Base-by-base conservation (phyloP, 306 rosid species). In the Senna siamea region DNA sequence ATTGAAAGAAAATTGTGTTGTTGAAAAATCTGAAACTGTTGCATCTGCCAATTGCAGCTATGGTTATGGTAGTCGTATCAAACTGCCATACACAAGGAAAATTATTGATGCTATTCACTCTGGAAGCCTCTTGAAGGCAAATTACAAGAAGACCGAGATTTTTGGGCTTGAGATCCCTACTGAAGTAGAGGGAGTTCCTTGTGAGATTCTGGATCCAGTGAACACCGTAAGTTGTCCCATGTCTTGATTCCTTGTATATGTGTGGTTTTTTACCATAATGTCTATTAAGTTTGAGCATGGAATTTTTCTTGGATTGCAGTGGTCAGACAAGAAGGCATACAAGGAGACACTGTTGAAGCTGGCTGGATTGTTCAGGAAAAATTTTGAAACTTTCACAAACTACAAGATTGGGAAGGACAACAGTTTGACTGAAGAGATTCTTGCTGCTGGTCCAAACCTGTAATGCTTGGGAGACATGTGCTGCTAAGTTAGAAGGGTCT, bases 21-120 rank as follows among this genome's bases (percentile, higher is more conserved):
- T 11, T 43, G 22, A 17, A 54, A 52, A 57, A 58, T 50, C 12
- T 57, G 46, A 70, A 70, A 5, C 23, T 50, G 4, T 15, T 59
- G 38, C 9, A 57, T 70, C 13, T 76, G 12, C 38, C 58, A 74
- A 15, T 12, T 66, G 75, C 86, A 93, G 97, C 76, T 93, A 89
- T 61, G 98, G 98, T 20, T 35, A 38, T 17, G 97, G 96, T 54
- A 86, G 66, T 47, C 96, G 96, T 20, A 86, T 93, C 62, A 93
- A 90, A 80, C 78, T 93, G 48, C 60, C 92, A 0, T 87, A 86
- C 43, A 90, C 98, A 17, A 84, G 97, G 80, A 93, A 80, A 74
- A 87, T 93, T 15, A 90, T 93, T 4, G 97, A 93, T 77, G 97
- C 93, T 19, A 93, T 93, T 74, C 98, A 90, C 77, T 84, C 95